Base-by-base conservation (phyloP, 1,139 yeast species). In the Magnusiomyces tetraspermus region DNA sequence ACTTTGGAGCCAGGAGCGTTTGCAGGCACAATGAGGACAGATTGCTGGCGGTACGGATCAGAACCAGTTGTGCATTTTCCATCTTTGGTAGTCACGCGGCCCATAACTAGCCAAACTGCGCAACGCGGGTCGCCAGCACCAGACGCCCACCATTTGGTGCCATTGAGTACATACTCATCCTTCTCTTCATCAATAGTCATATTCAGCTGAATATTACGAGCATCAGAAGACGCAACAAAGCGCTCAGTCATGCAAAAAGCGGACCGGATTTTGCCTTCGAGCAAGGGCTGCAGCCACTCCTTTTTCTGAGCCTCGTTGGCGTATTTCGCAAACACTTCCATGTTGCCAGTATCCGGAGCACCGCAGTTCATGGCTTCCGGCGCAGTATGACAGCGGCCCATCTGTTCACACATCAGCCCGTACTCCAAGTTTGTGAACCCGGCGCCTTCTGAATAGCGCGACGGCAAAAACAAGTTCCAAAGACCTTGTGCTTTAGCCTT, bases 311-410 rank as follows among this genome's bases (percentile, higher is more conserved):
- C 69, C 1, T 66, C 68, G 50, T 70, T 75, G 36, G 83, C 87
- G 63, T 78, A 82, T 58, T 76, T 75, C 38, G 84, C 84, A 58
- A 83, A 66, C 23, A 83, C 72, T 64, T 82, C 88, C 85, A 82
- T 82, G 62, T 83, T 82, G 6, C 88, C 88, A n/a, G 87, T 82
- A 61, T 82, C 88, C 17, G 88, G 88, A 6, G 87, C 87, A 52
- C 67, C 69, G 28, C 82, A 78, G 64, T 82, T 82, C 58, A 83
- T 79, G 28, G 79, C 83, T 62, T 79, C 85, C 1, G 86, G 82
- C 1, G 80, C 85, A 51, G 74, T 64, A 53, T 71, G 69, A 1
- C 80, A 73, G 53, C 80, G 71, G 23, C 88, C 88, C 65, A 82
- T 72, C 60, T 80, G 80, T 61, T 78, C 80, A 1, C 85, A 85